These are phyloP conservation scores for Pseudogymnoascus sp. DNA, from an alignment of 2,329 filamentous ascomycete species.

Conservation along the genomic window DNA sequence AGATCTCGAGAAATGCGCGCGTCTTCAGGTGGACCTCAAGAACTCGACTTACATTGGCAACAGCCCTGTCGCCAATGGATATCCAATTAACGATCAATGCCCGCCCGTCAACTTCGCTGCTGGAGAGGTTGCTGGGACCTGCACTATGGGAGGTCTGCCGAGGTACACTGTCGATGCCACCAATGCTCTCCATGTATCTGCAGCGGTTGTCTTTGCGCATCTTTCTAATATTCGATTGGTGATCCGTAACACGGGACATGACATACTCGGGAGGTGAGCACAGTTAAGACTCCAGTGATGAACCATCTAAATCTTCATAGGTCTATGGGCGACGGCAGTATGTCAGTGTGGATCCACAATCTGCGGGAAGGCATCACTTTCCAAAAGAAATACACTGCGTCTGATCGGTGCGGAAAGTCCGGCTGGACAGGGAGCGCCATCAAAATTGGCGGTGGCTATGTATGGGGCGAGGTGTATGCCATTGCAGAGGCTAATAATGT, in stretches of 20 bases:
- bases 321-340: slow-evolving; percentile 27
- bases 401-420: slow-evolving; percentile 21
- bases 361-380: slow-evolving; percentile 28
- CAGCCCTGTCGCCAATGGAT: slow-evolving; percentile 32
- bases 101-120: slow-evolving; percentile 23
- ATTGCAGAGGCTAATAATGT: slow-evolving; percentile 27
- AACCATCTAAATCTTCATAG: slow-evolving; percentile 7
- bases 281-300: no score
- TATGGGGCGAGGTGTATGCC: slow-evolving; percentile 30
- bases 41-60: slow-evolving; percentile 31
- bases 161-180: slow-evolving; percentile 33
- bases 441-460: slow-evolving; percentile 30
- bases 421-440: slow-evolving; percentile 30
- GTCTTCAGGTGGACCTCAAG: slow-evolving; percentile 23
- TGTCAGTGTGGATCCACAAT: slow-evolving; percentile 40
- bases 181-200: slow-evolving; percentile 29
- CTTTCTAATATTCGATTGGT: slow-evolving; percentile 36
- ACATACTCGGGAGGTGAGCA: slow-evolving; percentile 33
- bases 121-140: slow-evolving; percentile 26
- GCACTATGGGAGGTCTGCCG: slow-evolving; percentile 30
- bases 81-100: slow-evolving; percentile 41
- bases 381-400: slow-evolving; percentile 21
- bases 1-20: slow-evolving; percentile 28
- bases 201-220: slow-evolving; percentile 37
- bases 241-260: slow-evolving; percentile 38